Percentiles rank a stretch among this genome's conserved stretches.
These are phyloP conservation scores for Geosmithia flava DNA, from an alignment of 2,329 filamentous ascomycete genomes.

Conservation along the genomic window DNA sequence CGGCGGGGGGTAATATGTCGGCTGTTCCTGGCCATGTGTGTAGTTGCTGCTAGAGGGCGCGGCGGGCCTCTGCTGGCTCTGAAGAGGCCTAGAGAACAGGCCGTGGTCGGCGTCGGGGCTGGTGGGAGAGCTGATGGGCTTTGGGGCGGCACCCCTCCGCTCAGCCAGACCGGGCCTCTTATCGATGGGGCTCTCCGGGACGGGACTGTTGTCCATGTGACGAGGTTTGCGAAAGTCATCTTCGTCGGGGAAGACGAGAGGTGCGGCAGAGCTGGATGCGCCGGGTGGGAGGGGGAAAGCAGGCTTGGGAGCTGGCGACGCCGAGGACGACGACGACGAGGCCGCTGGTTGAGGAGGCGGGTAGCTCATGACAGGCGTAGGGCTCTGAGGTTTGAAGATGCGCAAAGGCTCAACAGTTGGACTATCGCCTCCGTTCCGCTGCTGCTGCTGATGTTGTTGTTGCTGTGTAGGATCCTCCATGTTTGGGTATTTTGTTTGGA, in stretches of 20 bases:
- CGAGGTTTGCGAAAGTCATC: slow-evolving; percentile 38
- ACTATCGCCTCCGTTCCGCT: slow-evolving; percentile 42
- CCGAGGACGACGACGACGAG: slow-evolving; percentile 24
- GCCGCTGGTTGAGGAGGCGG: slow-evolving; percentile 24
- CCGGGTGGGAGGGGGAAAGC: slow-evolving; percentile 54
- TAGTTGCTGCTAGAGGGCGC: slow-evolving; percentile 27
- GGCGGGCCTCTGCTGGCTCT: slow-evolving; percentile 24
- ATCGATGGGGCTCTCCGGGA: slow-evolving; percentile 43
- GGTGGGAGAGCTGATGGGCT: slow-evolving; percentile 71
- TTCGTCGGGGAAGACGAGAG: slow-evolving; percentile 63
- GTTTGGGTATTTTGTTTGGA: background rate
- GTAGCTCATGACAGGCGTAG: slow-evolving; percentile 33
- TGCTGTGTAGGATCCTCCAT: slow-evolving; percentile 19
- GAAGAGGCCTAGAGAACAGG: slow-evolving; percentile 60
- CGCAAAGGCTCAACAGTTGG: slow-evolving; percentile 66
- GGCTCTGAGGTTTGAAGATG: slow-evolving; percentile 69
- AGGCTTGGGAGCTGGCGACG: slow-evolving; percentile 34
- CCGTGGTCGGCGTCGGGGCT: slow-evolving; percentile 65
- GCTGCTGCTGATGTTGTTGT: slow-evolving; percentile 6
- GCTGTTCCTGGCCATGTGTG: slow-evolving; percentile 39
- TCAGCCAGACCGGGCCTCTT: slow-evolving; percentile 62
- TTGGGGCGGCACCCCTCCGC: slow-evolving; percentile 68
- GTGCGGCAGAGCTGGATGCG: slow-evolving; percentile 56
- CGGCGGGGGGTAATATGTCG: slow-evolving; percentile 45
- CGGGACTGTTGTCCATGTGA: slow-evolving; percentile 36